Evolutionary conservation across 352 stramenopile genomes (phyloP), one percentile per base, ranked within the genome.

Genomic region (Globisporangium solare): DNA sequence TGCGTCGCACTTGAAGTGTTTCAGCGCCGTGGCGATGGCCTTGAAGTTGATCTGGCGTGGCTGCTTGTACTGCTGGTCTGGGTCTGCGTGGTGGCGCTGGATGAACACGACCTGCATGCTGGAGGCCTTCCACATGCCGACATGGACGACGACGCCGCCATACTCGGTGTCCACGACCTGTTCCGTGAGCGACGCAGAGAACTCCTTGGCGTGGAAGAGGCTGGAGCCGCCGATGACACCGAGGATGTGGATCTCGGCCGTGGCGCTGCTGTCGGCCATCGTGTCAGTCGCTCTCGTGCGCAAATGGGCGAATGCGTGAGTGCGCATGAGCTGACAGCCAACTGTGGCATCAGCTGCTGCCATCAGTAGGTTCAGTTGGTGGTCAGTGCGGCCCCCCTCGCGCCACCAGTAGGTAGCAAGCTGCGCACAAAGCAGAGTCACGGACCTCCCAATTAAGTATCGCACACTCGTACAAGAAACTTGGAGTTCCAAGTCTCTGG

Each of bases 41-140:
- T 69, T 71, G 67, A 82, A 96, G 79, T 96, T 96, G 65, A 96
- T 93, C 55, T 88, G 58, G 27, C 79, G 79, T 43, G 87, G 87
- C 66, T 94, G 87, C 49, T 76, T 83, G 75, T 96, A 96, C 55
- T 77, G 53, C 14, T 67, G 62, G 46, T 89, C 79, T 12, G 78
- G 69, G 39, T 89, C 78, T 0, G 83, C 77, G 60, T 92, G 81
- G 60, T 96, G 87, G 54, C 87, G 83, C 73, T 96, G 87, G 22
- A 94, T 66, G 62, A 94, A 94, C 54, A 94, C 82, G 47, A 96
- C 68, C 55, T 85, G 64, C 17, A 91, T 61, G 27, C 71, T 41
- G 21, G 63, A 66, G 20, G 47, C 48, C 22, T 60, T 63, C 83
- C 83, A 93, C 21, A 41, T 21, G 31, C 81, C 84, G 41, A 86